These are phyloP conservation scores for Botrytis squamosa DNA, from an alignment of 2,329 filamentous ascomycete genomes.

Conservation along the genomic window DNA sequence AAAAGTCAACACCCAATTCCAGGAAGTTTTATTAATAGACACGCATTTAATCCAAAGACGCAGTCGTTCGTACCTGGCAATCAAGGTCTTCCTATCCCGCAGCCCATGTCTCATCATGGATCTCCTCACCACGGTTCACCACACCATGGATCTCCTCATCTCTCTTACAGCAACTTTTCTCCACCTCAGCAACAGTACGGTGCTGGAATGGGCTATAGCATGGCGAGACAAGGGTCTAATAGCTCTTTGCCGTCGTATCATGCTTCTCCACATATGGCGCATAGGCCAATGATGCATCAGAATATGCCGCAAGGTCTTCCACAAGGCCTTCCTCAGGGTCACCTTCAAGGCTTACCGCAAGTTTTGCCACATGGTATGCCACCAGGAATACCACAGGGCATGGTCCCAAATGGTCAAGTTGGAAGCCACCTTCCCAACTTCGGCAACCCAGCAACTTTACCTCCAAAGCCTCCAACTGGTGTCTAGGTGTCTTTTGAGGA, in stretches of 20 bases:
- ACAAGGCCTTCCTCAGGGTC: conserved; percentile 28
- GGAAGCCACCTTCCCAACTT: conserved; percentile 56
- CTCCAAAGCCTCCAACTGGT: conserved; percentile 53
- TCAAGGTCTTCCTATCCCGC: conserved; percentile 49
- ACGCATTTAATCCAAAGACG: conserved; percentile 90
- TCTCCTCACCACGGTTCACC: conserved; percentile 38
- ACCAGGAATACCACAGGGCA: conserved; percentile 31
- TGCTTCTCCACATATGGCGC: conserved; percentile 40
- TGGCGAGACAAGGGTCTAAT: conserved; percentile 41
- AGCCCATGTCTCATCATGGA: conserved; percentile 38
- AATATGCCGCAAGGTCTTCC: conserved; percentile 34
- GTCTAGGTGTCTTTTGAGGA: conserved; percentile 31
- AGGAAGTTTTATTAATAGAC: conserved; percentile 72
- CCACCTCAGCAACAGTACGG: conserved; percentile 38
- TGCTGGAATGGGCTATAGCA: conserved; percentile 39
- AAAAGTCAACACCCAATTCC: conserved; percentile 80
- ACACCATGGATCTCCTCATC: conserved; percentile 42
- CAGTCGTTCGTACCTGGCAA: conserved; percentile 81
- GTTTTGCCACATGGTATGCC: conserved; percentile 32
- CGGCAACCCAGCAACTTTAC: conserved; percentile 53
- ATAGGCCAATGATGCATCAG: conserved; percentile 40
- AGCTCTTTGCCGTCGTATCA: conserved; percentile 41
- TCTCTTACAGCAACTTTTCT: conserved; percentile 44
- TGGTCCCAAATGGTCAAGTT: conserved; percentile 35
- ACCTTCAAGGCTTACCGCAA: conserved; percentile 30